Base-by-base conservation (phyloP, 192 early-diverging fungal genomes). In the Entomortierella lignicola region DNA sequence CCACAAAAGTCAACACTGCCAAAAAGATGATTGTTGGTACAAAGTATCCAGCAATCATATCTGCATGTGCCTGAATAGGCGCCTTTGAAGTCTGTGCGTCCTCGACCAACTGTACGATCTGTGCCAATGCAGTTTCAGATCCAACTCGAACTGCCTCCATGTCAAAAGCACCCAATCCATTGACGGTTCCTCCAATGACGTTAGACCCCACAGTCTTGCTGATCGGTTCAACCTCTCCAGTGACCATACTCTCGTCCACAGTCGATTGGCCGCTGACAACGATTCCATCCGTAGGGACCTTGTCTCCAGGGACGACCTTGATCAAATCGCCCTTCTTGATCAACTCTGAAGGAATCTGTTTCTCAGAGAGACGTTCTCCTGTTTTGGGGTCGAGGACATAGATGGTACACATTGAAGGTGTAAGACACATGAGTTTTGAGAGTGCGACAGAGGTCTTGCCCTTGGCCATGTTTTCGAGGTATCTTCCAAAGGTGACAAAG, bases 241-340 rank as follows among this genome's bases (percentile, higher is more conserved):
- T 98, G 0, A 99, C 91, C 64, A 97, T 92, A n/a, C 95, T 94
- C 84, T 99, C 98, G 84, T 99, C 97, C 12, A 97, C 90, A 32
- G 87, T 85, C 37, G 94, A 94, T 6, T 63, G 32, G 20, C 98
- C 98, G 26, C 71, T 82, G 18, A 91, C 80, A 13, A 99, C 85
- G 0, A 83, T 68, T 18, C 97, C 98, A 74, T 99, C 98, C 0
- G 94, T 90, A 8, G 98, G 96, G 47, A 99, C 86, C 42, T 95
- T 92, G 77, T 98, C 96, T 31, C 96, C 95, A 1, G 98, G 98
- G 20, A 97, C 82, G 48, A 98, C 86, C 69, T 94, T 94, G 80
- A 98, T 79, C 7, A 91, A 56, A 81, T 99, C 98, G 52, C 93
- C 93, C 4, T 85, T 82, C 77, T 98, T 90, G 23, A 99, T 88